These are phyloP conservation scores for Sclerotinia spermophila DNA, from an alignment of 2,329 filamentous ascomycete species.

Conservation along the genomic window DNA sequence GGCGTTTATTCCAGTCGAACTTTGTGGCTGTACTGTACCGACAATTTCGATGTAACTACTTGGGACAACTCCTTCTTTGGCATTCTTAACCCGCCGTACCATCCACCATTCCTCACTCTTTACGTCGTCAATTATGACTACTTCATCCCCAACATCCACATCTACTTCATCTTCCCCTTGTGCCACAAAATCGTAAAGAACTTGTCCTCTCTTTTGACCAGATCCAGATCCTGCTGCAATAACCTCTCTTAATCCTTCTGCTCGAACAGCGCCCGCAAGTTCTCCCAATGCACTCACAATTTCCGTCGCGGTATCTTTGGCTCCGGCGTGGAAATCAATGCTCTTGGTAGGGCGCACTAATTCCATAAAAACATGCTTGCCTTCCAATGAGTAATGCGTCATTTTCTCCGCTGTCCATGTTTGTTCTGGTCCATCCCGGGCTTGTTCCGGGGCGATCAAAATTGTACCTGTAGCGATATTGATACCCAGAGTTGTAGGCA, in stretches of 20 bases:
- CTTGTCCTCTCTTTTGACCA: slow-evolving; percentile 74
- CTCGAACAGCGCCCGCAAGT: slow-evolving; percentile 77
- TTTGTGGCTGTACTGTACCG: slow-evolving; percentile 55
- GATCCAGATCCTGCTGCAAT: slow-evolving; percentile 72
- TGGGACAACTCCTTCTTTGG: slow-evolving; percentile 92
- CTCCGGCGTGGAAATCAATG: slow-evolving; percentile 93
- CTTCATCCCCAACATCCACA: slow-evolving; percentile 84
- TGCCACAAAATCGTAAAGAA: slow-evolving; percentile 94
- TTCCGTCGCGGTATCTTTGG: slow-evolving; percentile 93
- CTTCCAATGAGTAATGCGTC: slow-evolving; percentile 96
- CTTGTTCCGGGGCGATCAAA: slow-evolving; percentile 83
- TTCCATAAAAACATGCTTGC: slow-evolving; percentile 96
- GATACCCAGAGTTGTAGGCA: slow-evolving; percentile 95
- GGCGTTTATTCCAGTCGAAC: slow-evolving; percentile 53
- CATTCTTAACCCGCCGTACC: slow-evolving; percentile 83
- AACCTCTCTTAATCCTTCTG: slow-evolving; percentile 81
- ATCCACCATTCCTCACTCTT: slow-evolving; percentile 99
- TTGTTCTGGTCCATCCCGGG: slow-evolving; percentile 76
- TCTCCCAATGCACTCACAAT: slow-evolving; percentile 87
- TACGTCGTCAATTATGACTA: slow-evolving; percentile 80
- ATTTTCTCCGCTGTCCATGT: slow-evolving; percentile 95
- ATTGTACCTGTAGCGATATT: slow-evolving; percentile 86
- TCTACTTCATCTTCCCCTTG: slow-evolving; percentile 96
- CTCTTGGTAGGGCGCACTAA: slow-evolving; percentile 89
- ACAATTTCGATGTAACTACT: slow-evolving; percentile 93